phyloP scores from a whole-genome alignment of 2,329 filamentous ascomycete species.

The Raffaelea albimanens region DNA sequence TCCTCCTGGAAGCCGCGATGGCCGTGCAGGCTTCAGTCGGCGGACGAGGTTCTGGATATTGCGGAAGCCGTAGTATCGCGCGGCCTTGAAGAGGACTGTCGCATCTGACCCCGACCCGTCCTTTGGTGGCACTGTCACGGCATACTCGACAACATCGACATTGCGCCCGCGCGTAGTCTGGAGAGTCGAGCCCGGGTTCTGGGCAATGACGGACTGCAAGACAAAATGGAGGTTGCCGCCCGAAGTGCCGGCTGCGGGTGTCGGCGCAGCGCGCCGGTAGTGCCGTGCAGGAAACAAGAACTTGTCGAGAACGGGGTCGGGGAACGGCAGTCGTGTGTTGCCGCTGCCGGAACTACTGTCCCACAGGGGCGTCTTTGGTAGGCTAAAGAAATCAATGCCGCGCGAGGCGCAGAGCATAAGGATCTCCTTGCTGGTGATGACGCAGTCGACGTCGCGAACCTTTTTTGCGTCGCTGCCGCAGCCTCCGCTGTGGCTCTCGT shows the following conservation, averaged over 20 bases:
- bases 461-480: constrained; percentile 33
- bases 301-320: constrained; percentile 57
- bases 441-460: constrained; percentile 88
- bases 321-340: constrained; percentile 42
- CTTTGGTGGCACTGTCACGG: too few species aligned
- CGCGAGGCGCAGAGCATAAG: constrained; percentile 80
- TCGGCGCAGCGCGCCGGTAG: constrained; percentile 30
- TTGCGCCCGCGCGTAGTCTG: constrained; percentile 71
- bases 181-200: constrained; percentile 63
- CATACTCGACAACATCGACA: constrained; percentile 81
- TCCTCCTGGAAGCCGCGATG: constrained; percentile 72
- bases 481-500: constrained; percentile 46
- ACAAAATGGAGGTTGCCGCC: constrained; percentile 86
- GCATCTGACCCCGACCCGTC: constrained; percentile 36
- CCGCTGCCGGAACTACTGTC: constrained; percentile 16
- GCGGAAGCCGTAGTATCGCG: constrained; percentile 92
- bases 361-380: constrained; percentile 48
- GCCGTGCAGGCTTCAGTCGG: constrained; percentile 71
- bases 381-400: constrained; percentile 62
- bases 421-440: constrained; percentile 93
- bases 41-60: constrained; percentile 98
- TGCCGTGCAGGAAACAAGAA: constrained; percentile 59
- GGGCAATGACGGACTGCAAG: constrained; percentile 62
- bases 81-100: constrained; percentile 60
- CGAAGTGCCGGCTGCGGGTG: constrained; percentile 61